phyloP scores from a whole-genome alignment of 164 flowering plant genomes.

The Sedum album region DNA sequence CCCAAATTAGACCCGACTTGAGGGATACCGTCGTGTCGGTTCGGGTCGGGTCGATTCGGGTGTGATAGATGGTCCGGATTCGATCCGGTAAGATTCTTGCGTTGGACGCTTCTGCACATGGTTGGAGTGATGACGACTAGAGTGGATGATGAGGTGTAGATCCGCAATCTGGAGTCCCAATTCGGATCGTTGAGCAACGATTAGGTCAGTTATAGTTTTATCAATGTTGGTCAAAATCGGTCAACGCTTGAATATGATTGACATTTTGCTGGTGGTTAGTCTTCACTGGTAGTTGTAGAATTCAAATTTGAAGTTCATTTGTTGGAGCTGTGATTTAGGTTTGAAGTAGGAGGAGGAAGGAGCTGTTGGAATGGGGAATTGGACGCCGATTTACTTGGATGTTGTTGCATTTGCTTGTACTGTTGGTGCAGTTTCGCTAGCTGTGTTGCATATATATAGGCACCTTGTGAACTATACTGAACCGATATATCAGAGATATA shows the following conservation, averaged over 20 bases:
- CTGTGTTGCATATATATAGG: conserved; percentile 65
- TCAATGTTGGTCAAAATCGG: background rate
- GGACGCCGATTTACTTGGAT: conserved; percentile 32
- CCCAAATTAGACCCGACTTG: too few relatives aligned
- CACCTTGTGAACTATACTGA: conserved; percentile 89
- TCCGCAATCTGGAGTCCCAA: background rate
- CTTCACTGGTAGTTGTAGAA: background rate
- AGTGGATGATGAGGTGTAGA: background rate
- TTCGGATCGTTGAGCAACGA: background rate
- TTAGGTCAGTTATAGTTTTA: conserved; percentile 2
- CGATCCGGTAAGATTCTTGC: background rate
- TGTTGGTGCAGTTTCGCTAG: conserved; percentile 60
- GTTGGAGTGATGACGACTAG: background rate
- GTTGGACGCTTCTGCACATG: background rate
- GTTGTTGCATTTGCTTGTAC: conserved; percentile 66
- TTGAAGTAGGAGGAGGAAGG: background rate
- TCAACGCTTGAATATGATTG: background rate
- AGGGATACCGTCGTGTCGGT: background rate
- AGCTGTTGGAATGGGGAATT: conserved; percentile 1
- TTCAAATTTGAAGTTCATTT: background rate
- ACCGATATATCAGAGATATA: conserved; percentile 85
- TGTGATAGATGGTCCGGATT: background rate
- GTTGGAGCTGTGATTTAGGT: background rate
- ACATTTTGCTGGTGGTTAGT: too few relatives aligned
- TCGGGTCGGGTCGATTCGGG: background rate